Evolutionary conservation across 345 rosid genomes (phyloP).

Genomic region (Aegle marmelos): DNA sequence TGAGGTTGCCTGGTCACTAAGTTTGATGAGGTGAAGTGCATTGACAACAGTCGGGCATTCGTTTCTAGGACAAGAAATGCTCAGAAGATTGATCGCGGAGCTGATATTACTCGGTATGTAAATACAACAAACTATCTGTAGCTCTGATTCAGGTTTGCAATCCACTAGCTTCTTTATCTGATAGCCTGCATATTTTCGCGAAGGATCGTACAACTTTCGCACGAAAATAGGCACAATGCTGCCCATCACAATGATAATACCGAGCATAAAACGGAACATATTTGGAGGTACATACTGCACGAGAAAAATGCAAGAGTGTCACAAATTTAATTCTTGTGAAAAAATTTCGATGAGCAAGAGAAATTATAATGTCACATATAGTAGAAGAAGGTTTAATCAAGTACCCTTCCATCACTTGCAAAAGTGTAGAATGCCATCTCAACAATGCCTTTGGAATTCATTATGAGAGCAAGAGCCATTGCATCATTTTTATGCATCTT

Average conservation of each 20-base stretch:
- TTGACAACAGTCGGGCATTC: slow-evolving; percentile 20
- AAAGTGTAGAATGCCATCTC: not conserved
- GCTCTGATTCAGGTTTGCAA: slow-evolving; percentile 2
- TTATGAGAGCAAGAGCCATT: not conserved
- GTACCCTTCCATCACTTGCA: not conserved
- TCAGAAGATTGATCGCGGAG: slow-evolving; percentile 26
- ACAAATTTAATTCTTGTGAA: too few relatives aligned
- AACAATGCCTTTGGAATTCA: not conserved
- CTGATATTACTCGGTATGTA: slow-evolving; percentile 24
- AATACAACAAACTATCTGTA: slow-evolving; percentile 30
- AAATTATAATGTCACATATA: too few relatives aligned
- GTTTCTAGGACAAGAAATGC: slow-evolving; percentile 4
- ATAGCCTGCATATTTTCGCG: slow-evolving; percentile 26
- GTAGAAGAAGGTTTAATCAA: too few relatives aligned
- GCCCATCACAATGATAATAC: not conserved
- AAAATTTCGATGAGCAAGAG: too few relatives aligned
- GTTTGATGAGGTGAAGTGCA: slow-evolving; percentile 30
- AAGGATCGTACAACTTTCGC: slow-evolving; percentile 21
- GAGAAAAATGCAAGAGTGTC: too few relatives aligned
- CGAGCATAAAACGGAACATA: not conserved
- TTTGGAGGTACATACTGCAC: not conserved
- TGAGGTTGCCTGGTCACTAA: slow-evolving; percentile 21
- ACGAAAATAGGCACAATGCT: slow-evolving; percentile 13
- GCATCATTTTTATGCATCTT: slow-evolving; percentile 15
- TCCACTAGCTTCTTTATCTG: slow-evolving; percentile 16